Evolutionary conservation across 331 rosid species (phyloP), one percentile per base, ranked within the genome.

Genomic region (Rhamnella rubrinervis): DNA sequence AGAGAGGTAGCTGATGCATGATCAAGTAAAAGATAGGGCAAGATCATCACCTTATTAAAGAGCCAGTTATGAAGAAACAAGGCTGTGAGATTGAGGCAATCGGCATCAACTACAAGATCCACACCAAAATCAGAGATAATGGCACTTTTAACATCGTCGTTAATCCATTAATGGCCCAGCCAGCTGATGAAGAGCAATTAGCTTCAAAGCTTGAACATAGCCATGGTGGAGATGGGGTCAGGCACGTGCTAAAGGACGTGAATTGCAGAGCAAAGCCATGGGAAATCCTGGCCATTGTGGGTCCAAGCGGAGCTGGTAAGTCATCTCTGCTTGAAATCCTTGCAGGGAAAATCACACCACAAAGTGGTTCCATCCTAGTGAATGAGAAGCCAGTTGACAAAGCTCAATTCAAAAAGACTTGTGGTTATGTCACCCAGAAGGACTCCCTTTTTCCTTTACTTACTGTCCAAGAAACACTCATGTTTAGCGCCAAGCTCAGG

Each of bases 231-330:
- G 15, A n/a, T 53, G 58, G 83, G 61, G 86, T 71, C 60, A 80
- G 85, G 73, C 95, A 78, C 51, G 88, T 93, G 8, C 80, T 93
- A 5, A 84, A 83, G 71, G 87, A 80, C 58, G 96, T 93, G 67
- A 76, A 50, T 71, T 93, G 82, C 81, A 23, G 31, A 3, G 97
- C 97, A 16, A 89, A 80, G 68, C 89, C 98, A 25, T 80, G 88
- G 87, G 96, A 93, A 70, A 86, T 93, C 76, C 84, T 89, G 1
- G 98, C 98, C 78, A 89, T 93, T 72, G 92, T 93, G 10, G 98
- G 98, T 59, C 97, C 98, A 35, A 93, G 98, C 41, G 98, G 98
- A 18, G 96, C 98, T 58, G 98, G 98, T 39, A 93, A 93, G 55
- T 93, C 98, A 5, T 85, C 98, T 57, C 75, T 91, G 35, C 95